Evolutionary conservation across 768 basidiomycete species (phyloP).

Genomic region (Lentinula detonsa): DNA sequence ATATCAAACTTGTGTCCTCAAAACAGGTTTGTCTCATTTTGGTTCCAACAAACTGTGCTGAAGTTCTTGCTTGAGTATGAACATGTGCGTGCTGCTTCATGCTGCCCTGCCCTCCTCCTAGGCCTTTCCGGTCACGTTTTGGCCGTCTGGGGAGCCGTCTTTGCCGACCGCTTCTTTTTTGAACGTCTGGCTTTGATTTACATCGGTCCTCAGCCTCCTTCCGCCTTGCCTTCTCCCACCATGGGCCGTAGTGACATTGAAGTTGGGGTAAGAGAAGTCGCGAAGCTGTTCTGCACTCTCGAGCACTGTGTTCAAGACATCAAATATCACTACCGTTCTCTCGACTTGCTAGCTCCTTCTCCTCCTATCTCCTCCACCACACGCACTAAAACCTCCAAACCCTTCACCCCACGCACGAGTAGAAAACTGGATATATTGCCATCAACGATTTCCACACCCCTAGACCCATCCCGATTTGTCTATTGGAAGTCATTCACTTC

Average conservation of each 20-base stretch:
- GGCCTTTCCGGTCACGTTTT: neutral
- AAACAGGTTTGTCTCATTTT: neutral
- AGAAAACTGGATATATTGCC: too few relatives aligned
- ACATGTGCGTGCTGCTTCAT: neutral
- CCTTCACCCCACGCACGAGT: too few relatives aligned
- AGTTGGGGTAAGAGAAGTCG: neutral
- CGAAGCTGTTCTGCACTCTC: neutral
- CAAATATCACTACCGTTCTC: neutral
- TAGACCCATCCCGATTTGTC: neutral
- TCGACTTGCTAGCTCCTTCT: too few relatives aligned
- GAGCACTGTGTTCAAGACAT: neutral
- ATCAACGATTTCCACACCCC: too few relatives aligned
- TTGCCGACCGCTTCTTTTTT: neutral
- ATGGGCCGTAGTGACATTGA: neutral
- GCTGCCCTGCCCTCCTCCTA: constrained; percentile 6
- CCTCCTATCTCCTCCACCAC: too few relatives aligned
- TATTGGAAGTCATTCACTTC: neutral
- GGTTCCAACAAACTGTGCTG: neutral
- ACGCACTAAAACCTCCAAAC: too few relatives aligned
- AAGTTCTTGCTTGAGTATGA: neutral
- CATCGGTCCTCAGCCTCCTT: neutral
- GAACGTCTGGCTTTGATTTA: neutral
- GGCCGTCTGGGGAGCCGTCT: constrained; percentile 1
- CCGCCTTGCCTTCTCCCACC: neutral
- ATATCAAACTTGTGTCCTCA: neutral